Conservation (phyloP, 1,139 yeast species). For the Arxiozyma telluris region DNA sequence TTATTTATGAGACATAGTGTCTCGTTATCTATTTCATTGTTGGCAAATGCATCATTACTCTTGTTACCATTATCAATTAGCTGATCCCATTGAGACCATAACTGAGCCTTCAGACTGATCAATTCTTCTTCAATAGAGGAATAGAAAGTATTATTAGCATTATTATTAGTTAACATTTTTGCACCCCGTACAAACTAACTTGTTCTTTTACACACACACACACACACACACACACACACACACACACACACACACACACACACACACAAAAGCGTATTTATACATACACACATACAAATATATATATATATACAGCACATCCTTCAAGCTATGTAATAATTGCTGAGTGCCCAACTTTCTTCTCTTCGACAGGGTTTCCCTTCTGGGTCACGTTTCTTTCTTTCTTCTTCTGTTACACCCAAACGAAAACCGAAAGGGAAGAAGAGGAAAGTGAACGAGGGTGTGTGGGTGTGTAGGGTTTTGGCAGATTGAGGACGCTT, state of each 20-base stretch:
- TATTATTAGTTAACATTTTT: background rate
- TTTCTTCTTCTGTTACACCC: no score
- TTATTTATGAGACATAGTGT: background rate
- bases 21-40: background rate
- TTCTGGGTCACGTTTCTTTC: no score
- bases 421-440: no score
- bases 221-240: background rate
- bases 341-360: no score
- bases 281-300: no score
- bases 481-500: no score
- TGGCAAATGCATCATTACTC: background rate
- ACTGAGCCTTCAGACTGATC: background rate
- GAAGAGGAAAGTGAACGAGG: no score
- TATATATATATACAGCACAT: no score
- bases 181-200: background rate
- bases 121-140: background rate
- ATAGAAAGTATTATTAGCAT: background rate
- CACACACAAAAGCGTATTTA: no score
- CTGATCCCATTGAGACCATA: constrained; percentile 1
- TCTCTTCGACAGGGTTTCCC: no score
- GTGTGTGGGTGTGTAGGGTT: no score
- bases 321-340: no score
- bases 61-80: background rate
- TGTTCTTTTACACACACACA: background rate
- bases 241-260: background rate